A percentile compares a stretch with the other conserved stretches of the same genome.
These are phyloP conservation scores for Saccharomycopsis vini DNA, from an alignment of 805 yeast genomes.

Conservation along the genomic window DNA sequence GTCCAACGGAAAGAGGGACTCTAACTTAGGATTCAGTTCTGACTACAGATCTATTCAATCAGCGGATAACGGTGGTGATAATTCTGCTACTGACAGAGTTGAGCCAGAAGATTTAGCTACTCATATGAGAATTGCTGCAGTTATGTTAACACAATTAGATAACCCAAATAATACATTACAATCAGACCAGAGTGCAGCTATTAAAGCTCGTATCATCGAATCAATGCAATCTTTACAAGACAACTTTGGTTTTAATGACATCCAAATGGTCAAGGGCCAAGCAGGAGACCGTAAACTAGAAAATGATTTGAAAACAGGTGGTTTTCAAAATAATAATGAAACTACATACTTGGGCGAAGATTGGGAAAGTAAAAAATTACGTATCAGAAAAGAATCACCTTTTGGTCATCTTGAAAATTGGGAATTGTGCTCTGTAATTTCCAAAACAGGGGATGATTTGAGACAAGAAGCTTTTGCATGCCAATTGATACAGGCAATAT, in stretches of 20 bases:
- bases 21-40: slow-evolving; percentile 31
- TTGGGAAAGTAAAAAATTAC: slow-evolving; percentile 73
- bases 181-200: slow-evolving; percentile 50
- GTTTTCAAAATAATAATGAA: slow-evolving; percentile 36
- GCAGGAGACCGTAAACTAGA: slow-evolving; percentile 90
- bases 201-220: slow-evolving; percentile 59
- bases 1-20: slow-evolving; percentile 2
- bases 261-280: slow-evolving; percentile 48
- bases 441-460: slow-evolving; percentile 90
- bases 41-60: slow-evolving; percentile 25
- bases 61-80: neutral
- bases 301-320: slow-evolving; percentile 83
- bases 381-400: slow-evolving; percentile 70
- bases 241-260: slow-evolving; percentile 45
- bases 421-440: slow-evolving; percentile 93
- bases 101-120: slow-evolving; percentile 58
- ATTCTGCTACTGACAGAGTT: slow-evolving; percentile 19
- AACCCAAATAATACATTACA: slow-evolving; percentile 40
- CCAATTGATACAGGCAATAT: slow-evolving; percentile 80
- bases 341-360: slow-evolving; percentile 78
- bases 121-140: slow-evolving; percentile 93
- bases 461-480: slow-evolving; percentile 98
- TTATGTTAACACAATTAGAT: slow-evolving; percentile 87
- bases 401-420: slow-evolving; percentile 85
- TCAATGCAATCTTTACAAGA: slow-evolving; percentile 73